phyloP scores from a whole-genome alignment of 495 filamentous ascomycete species.

The Podospora pseudoanserina region DNA sequence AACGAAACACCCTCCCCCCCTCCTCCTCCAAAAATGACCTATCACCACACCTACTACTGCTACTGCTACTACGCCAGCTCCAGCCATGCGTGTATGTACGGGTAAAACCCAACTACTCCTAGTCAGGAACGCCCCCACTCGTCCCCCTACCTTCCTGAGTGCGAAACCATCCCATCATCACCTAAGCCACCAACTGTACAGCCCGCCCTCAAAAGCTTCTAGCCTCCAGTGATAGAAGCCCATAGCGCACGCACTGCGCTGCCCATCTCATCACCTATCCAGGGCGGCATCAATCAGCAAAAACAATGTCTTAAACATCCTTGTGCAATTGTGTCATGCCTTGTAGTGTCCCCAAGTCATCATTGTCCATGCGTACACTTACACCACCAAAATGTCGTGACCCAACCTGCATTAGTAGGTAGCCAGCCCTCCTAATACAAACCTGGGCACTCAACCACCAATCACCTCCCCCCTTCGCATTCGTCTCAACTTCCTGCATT shows the following conservation, averaged over 20 bases:
- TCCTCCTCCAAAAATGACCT: too few relatives aligned
- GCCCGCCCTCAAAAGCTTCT: background rate
- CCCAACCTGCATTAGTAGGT: background rate
- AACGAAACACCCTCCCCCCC: background rate
- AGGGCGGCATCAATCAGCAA: too few relatives aligned
- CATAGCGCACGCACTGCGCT: too few relatives aligned
- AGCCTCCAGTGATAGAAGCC: background rate
- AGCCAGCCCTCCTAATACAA: too few relatives aligned
- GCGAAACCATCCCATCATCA: background rate
- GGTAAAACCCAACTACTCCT: background rate
- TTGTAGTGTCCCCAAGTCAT: background rate
- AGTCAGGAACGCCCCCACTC: background rate
- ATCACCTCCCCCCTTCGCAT: background rate
- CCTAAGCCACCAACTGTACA: background rate
- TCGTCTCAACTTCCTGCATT: background rate
- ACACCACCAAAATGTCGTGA: background rate
- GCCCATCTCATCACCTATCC: too few relatives aligned
- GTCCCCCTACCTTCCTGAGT: background rate
- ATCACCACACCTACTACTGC: too few relatives aligned
- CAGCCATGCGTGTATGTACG: background rate
- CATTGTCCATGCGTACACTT: background rate
- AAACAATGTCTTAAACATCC: too few relatives aligned
- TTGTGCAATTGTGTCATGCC: too few relatives aligned
- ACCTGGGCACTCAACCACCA: background rate
- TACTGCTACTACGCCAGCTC: too few relatives aligned